phyloP scores from a whole-genome alignment of 305 asterid genomes.

The Solanum hybrid region DNA sequence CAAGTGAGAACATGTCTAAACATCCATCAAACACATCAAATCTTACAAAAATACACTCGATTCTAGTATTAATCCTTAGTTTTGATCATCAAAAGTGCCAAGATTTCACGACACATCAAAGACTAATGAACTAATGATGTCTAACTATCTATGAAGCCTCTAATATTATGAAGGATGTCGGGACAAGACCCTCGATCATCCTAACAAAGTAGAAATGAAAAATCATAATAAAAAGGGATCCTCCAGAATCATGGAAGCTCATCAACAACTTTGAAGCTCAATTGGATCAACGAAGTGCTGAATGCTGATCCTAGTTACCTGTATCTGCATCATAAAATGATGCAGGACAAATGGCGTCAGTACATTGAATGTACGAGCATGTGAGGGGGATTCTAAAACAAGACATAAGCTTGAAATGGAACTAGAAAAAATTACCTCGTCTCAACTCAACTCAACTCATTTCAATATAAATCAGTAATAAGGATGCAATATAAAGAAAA shows the following conservation, averaged over 20 bases:
- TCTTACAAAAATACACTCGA: not conserved
- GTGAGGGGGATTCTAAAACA: not conserved
- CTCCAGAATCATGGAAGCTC: not conserved
- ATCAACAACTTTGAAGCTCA: not conserved
- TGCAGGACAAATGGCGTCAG: too few relatives aligned
- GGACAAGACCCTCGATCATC: not conserved
- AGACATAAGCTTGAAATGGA: not conserved
- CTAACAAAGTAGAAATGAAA: not conserved
- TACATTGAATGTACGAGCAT: too few relatives aligned
- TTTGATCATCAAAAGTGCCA: not conserved
- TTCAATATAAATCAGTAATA: not conserved
- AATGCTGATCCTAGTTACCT: too few relatives aligned
- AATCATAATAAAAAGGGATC: not conserved
- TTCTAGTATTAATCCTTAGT: not conserved
- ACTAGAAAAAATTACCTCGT: not conserved
- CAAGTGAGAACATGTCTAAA: not conserved
- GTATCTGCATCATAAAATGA: too few relatives aligned
- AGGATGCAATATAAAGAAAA: not conserved
- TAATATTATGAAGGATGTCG: not conserved
- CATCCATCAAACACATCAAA: not conserved
- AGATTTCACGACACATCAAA: not conserved
- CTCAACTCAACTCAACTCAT: too few relatives aligned
- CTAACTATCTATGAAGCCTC: not conserved
- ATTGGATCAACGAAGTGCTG: not conserved
- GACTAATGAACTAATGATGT: too few relatives aligned